A percentile compares a stretch with the other conserved stretches of the same genome.
phyloP scores from a whole-genome alignment of 2,329 filamentous ascomycete species.

The Fusarium devonianum region DNA sequence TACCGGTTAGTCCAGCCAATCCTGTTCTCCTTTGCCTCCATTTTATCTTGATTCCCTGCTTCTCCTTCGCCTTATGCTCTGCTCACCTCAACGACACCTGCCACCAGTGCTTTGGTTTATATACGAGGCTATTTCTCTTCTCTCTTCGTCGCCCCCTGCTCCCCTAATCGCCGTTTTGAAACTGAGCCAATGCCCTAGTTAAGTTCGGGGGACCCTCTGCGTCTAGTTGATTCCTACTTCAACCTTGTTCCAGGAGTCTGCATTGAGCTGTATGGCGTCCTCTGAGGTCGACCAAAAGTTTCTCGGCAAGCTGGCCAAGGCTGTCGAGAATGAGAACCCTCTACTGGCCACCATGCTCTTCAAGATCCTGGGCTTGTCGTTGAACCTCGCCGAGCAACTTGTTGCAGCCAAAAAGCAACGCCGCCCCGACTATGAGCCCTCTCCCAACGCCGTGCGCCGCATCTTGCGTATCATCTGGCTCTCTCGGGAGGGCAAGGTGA shows the following conservation, averaged over 20 bases:
- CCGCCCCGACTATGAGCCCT: conserved; percentile 78
- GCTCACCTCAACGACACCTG: conserved; percentile 30
- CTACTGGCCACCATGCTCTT: conserved; percentile 84
- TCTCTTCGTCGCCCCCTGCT: conserved; percentile 20
- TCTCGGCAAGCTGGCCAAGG: conserved; percentile 84
- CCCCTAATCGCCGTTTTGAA: conserved; percentile 32
- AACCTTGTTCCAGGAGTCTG: conserved; percentile 12
- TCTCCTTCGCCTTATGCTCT: conserved; percentile 31
- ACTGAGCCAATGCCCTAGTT: conserved; percentile 35
- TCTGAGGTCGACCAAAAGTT: conserved; percentile 98
- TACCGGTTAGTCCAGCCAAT: conserved; percentile 39
- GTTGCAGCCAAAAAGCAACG: conserved; percentile 83
- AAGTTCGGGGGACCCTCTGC: conserved; percentile 25
- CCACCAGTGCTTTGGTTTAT: conserved; percentile 41
- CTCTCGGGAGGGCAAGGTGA: conserved; percentile 85
- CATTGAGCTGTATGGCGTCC: conserved; percentile 76
- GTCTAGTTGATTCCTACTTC: conserved; percentile 24
- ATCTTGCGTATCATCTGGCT: conserved; percentile 95
- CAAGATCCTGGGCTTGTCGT: conserved; percentile 88
- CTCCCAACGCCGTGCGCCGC: conserved; percentile 81
- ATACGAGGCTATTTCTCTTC: conserved; percentile 39
- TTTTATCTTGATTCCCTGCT: conserved; percentile 33
- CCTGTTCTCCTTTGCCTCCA: conserved; percentile 35
- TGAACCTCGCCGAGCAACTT: conserved; percentile 85
- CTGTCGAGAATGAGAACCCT: conserved; percentile 78